Evolutionary conservation across 345 rosid genomes (phyloP).

Genomic region (Eucalyptus dawsonii): DNA sequence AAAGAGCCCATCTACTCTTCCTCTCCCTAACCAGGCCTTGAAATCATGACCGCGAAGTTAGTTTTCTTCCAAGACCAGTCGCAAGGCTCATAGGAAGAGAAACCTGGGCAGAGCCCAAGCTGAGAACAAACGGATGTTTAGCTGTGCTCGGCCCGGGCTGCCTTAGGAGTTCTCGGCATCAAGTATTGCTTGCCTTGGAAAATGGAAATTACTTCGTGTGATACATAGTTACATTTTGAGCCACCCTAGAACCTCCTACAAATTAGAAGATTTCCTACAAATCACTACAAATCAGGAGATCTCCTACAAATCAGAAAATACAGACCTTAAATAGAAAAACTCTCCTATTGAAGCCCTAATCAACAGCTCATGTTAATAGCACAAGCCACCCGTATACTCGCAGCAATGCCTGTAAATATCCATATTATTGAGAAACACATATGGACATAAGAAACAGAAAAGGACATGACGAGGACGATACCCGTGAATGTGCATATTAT

Average conservation of each 20-base stretch:
- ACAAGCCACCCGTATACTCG: rapidly evolving
- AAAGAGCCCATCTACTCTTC: not conserved
- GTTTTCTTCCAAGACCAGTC: not conserved
- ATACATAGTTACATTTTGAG: too few species aligned
- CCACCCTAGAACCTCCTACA: too few species aligned
- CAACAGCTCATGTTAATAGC: too few species aligned
- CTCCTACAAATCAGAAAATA: too few species aligned
- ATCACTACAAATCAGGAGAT: too few species aligned
- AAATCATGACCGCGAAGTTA: not conserved
- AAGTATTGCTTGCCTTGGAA: not conserved
- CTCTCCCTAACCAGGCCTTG: not conserved
- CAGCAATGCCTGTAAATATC: rapidly evolving
- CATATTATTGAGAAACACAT: not conserved
- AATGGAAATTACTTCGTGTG: not conserved
- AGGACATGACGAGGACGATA: not conserved
- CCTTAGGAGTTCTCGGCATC: not conserved
- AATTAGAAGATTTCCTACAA: too few species aligned
- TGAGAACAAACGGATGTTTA: not conserved
- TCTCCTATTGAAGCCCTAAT: too few species aligned
- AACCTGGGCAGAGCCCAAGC: not conserved
- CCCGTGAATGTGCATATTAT: too few species aligned
- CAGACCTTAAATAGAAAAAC: too few species aligned
- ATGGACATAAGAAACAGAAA: not conserved
- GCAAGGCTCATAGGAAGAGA: not conserved
- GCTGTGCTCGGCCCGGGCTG: not conserved